Conservation (phyloP, 306 rosid genomes). For the Trichosanthes cucumerina region DNA sequence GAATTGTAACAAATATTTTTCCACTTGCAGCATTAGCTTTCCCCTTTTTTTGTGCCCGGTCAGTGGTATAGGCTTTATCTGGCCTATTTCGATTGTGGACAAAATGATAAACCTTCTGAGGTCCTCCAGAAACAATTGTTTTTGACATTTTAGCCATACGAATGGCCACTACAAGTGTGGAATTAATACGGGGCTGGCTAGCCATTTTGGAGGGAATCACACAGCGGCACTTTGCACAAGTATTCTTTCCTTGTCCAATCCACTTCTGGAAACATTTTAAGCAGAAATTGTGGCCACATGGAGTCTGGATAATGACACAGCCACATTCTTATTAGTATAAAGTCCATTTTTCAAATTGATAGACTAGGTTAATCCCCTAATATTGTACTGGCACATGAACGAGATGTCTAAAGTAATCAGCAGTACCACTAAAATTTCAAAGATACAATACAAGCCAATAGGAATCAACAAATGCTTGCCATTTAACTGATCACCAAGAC, state of each 20-base stretch:
- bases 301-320: slow-evolving; percentile 32
- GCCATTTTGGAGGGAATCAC: slow-evolving; percentile 45
- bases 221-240: slow-evolving; percentile 49
- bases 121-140: slow-evolving; percentile 5
- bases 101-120: slow-evolving; percentile 28
- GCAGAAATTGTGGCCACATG: slow-evolving; percentile 84
- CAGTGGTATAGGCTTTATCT: slow-evolving; percentile 47
- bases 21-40: slow-evolving; percentile 60
- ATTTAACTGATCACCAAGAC: background rate
- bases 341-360: background rate
- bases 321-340: background rate
- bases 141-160: slow-evolving; percentile 45
- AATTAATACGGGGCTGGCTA: slow-evolving; percentile 61
- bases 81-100: slow-evolving; percentile 48
- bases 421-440: background rate
- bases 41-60: slow-evolving; percentile 38
- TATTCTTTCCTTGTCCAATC: slow-evolving; percentile 36
- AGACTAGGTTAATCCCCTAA: background rate
- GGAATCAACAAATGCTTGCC: background rate
- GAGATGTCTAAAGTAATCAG: background rate
- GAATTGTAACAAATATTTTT: slow-evolving; percentile 45
- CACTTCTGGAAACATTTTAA: slow-evolving; percentile 66
- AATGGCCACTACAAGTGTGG: slow-evolving; percentile 54
- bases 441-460: background rate
- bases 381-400: background rate